These are phyloP conservation scores for Coniophora puteana DNA, from an alignment of 1,284 basidiomycete species.

Conservation along the genomic window DNA sequence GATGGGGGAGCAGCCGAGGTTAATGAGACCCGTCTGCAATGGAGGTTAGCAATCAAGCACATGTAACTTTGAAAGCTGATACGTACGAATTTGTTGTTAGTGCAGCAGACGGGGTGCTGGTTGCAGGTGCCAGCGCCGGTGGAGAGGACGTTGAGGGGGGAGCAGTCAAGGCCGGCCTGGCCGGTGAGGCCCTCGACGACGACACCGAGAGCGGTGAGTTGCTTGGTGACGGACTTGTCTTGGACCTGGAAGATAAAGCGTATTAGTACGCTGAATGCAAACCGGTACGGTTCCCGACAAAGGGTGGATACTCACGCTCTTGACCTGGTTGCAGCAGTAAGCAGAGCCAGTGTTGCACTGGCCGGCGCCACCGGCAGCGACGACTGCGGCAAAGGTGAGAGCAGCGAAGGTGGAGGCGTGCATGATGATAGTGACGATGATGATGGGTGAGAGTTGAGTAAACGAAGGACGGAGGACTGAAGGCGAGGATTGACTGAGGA, in stretches of 20 bases:
- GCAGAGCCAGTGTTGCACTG: constrained; percentile 13
- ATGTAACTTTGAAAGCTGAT: no score
- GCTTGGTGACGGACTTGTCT: rapidly evolving
- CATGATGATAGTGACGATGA: constrained; percentile 14
- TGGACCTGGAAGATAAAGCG: background rate
- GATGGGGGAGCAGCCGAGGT: constrained; percentile 26
- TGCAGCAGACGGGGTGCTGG: constrained; percentile 28
- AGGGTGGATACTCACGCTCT: background rate
- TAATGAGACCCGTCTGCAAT: constrained; percentile 23
- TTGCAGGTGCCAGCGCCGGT: constrained; percentile 12
- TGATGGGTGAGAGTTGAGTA: background rate
- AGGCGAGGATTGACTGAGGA: no score
- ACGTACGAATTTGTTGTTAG: constrained; percentile 14
- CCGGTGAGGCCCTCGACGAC: constrained; percentile 6
- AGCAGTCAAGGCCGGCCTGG: constrained; percentile 3
- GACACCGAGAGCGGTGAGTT: background rate
- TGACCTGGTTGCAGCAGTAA: constrained; percentile 11
- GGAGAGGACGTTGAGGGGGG: constrained; percentile 2
- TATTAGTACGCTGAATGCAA: background rate
- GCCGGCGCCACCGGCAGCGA: constrained; percentile 6
- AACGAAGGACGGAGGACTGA: no score
- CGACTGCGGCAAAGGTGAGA: constrained; percentile 16
- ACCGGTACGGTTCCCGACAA: background rate
- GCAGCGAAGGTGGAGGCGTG: constrained; percentile 20
- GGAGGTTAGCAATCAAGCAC: background rate